Conservation (phyloP, 129 eudicot species). For the Arctium minus region DNA sequence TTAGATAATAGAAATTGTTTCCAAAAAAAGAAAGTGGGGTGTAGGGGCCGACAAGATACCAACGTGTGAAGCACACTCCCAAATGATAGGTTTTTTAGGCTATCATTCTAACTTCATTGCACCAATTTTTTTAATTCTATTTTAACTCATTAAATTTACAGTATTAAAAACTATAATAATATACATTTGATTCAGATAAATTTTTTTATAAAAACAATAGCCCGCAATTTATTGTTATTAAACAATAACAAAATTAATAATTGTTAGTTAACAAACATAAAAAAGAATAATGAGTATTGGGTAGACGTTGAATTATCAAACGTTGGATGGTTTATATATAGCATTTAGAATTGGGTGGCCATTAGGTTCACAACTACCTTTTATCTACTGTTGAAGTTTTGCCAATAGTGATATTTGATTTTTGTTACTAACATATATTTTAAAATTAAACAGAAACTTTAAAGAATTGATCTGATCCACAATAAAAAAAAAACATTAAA, state of each 20-base stretch:
- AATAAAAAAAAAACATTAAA: not conserved
- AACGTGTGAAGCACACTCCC: constrained; percentile 42
- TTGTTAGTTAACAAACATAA: not conserved
- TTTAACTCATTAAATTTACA: too few relatives aligned
- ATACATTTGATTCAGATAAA: too few relatives aligned
- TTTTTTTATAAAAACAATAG: too few relatives aligned
- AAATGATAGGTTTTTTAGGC: constrained; percentile 22
- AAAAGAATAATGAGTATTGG: not conserved
- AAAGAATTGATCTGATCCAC: not conserved
- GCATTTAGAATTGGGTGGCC: not conserved
- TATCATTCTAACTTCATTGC: constrained; percentile 1
- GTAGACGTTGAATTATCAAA: not conserved
- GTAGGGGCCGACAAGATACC: constrained; percentile 29
- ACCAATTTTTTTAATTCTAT: not conserved
- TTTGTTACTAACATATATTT: not conserved
- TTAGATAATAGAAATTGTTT: constrained; percentile 16
- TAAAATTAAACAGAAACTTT: not conserved
- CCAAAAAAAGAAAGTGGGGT: constrained; percentile 24
- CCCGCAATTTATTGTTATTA: too few relatives aligned
- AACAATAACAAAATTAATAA: too few relatives aligned
- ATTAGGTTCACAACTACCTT: not conserved
- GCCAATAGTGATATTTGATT: not conserved
- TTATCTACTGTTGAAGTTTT: not conserved
- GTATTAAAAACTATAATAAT: too few relatives aligned
- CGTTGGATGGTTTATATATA: not conserved